A percentile compares a stretch with the other conserved stretches of the same genome.
phyloP scores from a whole-genome alignment of 257 asterid species.

The Fraxinus americana region DNA sequence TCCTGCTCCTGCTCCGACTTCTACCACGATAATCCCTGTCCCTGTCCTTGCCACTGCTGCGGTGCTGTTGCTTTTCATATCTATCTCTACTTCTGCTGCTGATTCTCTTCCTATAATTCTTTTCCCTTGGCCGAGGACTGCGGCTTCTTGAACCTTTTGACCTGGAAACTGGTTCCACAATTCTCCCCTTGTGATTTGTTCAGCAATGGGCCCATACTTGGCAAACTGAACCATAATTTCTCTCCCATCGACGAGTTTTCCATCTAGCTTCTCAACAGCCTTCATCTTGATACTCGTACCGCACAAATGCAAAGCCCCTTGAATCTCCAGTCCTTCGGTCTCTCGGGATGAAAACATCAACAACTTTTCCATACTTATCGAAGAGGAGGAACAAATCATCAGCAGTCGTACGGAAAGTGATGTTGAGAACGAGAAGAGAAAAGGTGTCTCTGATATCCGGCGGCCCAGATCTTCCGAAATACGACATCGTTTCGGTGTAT shows the following conservation, averaged over 20 bases:
- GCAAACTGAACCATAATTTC: slow-evolving; percentile 99
- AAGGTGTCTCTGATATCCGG: slow-evolving; percentile 78
- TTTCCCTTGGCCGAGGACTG: slow-evolving; percentile 84
- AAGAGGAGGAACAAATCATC: slow-evolving; percentile 80
- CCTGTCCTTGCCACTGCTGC: slow-evolving; percentile 64
- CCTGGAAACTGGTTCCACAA: slow-evolving; percentile 70
- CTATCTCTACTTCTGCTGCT: slow-evolving; percentile 78
- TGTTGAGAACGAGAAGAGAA: slow-evolving; percentile 80
- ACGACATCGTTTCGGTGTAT: slow-evolving; percentile 49
- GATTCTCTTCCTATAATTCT: slow-evolving; percentile 68
- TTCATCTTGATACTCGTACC: slow-evolving; percentile 96
- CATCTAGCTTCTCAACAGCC: slow-evolving; percentile 96
- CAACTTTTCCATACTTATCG: slow-evolving; percentile 82
- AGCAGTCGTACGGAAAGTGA: slow-evolving; percentile 77
- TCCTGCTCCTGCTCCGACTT: slow-evolving; percentile 26
- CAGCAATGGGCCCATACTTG: slow-evolving; percentile 97
- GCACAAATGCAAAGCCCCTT: slow-evolving; percentile 94
- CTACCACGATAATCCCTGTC: slow-evolving; percentile 59
- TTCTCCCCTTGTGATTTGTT: slow-evolving; percentile 82
- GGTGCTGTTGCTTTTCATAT: slow-evolving; percentile 63
- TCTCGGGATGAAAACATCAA: slow-evolving; percentile 82
- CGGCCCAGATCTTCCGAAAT: slow-evolving; percentile 80
- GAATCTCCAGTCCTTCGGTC: slow-evolving; percentile 99
- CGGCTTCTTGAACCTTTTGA: slow-evolving; percentile 84
- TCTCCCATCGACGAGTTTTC: slow-evolving; percentile 93